phyloP scores from a whole-genome alignment of 495 filamentous ascomycete genomes.

The Cladorrhinum samala region DNA sequence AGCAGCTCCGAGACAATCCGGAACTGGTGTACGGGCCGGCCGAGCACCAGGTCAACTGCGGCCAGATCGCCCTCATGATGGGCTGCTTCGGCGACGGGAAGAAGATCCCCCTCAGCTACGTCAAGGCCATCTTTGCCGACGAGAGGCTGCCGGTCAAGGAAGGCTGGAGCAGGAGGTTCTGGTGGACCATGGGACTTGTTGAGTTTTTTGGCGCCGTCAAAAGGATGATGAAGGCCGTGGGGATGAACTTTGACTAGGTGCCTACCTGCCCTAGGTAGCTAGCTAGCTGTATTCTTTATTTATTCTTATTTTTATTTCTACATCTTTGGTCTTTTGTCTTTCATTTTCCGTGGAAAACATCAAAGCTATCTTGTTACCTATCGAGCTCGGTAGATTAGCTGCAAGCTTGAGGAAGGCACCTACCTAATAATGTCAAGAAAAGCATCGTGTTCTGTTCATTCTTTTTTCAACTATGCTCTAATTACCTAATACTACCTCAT shows the following conservation, averaged over 20 bases:
- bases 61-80: conserved; percentile 1
- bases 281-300: too few species aligned
- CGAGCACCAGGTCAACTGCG: conserved; percentile 1
- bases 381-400: too few species aligned
- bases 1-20: conserved; percentile 2
- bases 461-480: too few species aligned
- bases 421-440: too few species aligned
- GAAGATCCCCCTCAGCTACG: not conserved
- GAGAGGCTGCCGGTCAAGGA: conserved; percentile 6
- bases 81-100: conserved; percentile 2
- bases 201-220: not conserved
- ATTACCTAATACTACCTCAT: too few species aligned
- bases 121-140: conserved; percentile 1
- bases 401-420: too few species aligned
- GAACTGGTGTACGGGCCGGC: not conserved
- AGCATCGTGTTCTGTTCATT: too few species aligned
- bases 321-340: too few species aligned
- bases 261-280: too few species aligned
- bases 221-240: not conserved
- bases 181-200: conserved; percentile 4
- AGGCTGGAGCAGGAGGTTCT: conserved; percentile 5
- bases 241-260: not conserved
- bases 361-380: too few species aligned
- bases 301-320: too few species aligned
- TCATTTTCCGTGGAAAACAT: too few species aligned